Conservation (phyloP, 805 yeast genomes). For the Candida hungchunana region DNA sequence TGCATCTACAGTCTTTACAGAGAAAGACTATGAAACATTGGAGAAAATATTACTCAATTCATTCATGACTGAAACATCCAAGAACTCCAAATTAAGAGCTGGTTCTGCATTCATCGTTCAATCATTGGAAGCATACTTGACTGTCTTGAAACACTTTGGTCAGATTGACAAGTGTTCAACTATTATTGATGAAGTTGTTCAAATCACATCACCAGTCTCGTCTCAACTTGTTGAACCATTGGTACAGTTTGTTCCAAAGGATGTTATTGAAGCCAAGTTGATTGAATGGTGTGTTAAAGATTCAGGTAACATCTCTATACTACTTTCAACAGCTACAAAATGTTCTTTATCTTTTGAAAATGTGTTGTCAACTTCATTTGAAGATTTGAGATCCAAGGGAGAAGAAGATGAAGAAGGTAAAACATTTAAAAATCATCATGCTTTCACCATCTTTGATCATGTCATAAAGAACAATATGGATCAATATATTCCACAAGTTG, state of each 20-base stretch:
- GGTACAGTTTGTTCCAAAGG: constrained; percentile 16
- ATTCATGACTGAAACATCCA: constrained; percentile 25
- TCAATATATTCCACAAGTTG: constrained; percentile 26
- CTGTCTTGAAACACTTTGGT: constrained; percentile 13
- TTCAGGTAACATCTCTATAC: constrained; percentile 7
- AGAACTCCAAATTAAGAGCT: constrained; percentile 28
- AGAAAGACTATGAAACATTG: constrained; percentile 22
- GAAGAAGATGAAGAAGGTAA: constrained; percentile 22
- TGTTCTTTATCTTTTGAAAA: constrained; percentile 11
- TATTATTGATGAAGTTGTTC: constrained; percentile 19
- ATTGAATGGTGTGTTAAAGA: constrained; percentile 3
- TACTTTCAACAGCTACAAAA: constrained; percentile 13
- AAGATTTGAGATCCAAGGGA: constrained; percentile 16
- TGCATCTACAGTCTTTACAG: constrained; percentile 12
- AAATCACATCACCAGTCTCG: constrained; percentile 14
- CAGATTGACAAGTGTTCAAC: constrained; percentile 1
- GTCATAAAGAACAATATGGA: constrained; percentile 24
- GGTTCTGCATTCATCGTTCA: constrained; percentile 30
- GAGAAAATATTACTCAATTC: constrained; percentile 28
- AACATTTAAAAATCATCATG: constrained; percentile 19
- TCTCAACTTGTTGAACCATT: constrained; percentile 22
- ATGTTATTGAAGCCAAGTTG: constrained; percentile 6
- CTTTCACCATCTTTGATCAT: constrained; percentile 27
- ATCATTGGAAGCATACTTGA: constrained; percentile 28
- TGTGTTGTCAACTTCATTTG: constrained; percentile 17